Evolutionary conservation across 805 yeast genomes (phyloP), one percentile per base, ranked within the genome.

Genomic region (Metschnikowia rubicola): DNA sequence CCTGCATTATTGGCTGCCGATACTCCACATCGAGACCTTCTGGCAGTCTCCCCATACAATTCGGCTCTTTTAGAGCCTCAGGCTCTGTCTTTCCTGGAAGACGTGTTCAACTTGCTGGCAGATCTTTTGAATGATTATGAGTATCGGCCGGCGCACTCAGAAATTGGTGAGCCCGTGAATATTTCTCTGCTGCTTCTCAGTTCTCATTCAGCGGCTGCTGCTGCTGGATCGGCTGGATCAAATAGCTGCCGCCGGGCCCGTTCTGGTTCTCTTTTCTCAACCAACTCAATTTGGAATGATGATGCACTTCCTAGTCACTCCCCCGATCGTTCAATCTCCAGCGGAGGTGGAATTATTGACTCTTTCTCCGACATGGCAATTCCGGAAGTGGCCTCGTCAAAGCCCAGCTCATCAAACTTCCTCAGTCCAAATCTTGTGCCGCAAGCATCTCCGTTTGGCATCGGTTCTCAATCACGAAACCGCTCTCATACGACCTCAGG

Each of bases 211-310:
- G 48, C 52, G 15, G 7, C 26, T 21, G 41, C 47, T 3, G 38
- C 44, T 13, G 44, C 51, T 15, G 41, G 47, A 10, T 39, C 47
- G 15, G 29, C 32, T 8, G 42, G 44, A 13, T 39, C 48, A 15
- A 44, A 19, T 26, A 15, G 47, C 12, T 53, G 54, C 29, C 47
- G 52, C 39, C 65, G 86, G 53, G 64, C 77, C 52, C 72, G 87
- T 44, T 80, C 85, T 0, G 81, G 83, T 4, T 79, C 84, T 1
- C 64, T 81, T 39, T 71, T 77, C 52, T 66, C 73, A 26, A 65
- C 73, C 3, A 64, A 70, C 51, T 78, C 84, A 35, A 81, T 82
- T 44, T 82, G 87, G 87, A 77, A 78, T 51, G 82, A 77, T 55
- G 78, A 74, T 39, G 54, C 59, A 17, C 34, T 53, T 32, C 53